Percentiles rank a stretch among this genome's conserved stretches.
Evolutionary conservation across 768 basidiomycete genomes (phyloP).

Genomic region (Naganishia friedmannii): DNA sequence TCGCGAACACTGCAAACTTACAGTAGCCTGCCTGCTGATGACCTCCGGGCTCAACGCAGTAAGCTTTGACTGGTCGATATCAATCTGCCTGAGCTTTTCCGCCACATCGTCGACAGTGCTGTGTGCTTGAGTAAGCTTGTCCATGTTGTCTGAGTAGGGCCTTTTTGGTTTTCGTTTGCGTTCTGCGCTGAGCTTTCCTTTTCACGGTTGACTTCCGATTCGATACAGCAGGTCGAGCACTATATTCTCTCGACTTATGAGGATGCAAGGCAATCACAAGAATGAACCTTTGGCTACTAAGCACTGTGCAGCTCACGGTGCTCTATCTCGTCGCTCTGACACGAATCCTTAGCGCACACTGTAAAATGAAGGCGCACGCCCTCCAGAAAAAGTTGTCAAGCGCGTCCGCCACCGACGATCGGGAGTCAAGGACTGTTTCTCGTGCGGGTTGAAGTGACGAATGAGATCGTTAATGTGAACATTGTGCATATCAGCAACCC

Average conservation of each 20-base stretch:
- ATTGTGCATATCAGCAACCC: background rate
- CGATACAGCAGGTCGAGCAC: background rate
- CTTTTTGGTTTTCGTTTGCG: constrained; percentile 6
- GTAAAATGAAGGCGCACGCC: background rate
- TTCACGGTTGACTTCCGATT: background rate
- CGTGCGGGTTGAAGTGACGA: constrained; percentile 3
- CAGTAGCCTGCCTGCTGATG: constrained; percentile 70
- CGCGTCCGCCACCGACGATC: constrained; percentile 22
- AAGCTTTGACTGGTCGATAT: constrained; percentile 75
- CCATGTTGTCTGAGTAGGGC: constrained; percentile 1
- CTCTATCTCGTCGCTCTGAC: background rate
- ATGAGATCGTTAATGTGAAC: background rate
- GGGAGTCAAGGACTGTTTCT: background rate
- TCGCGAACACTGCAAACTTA: constrained; percentile 33
- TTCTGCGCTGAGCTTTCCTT: background rate
- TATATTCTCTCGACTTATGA: background rate
- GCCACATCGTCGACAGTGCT: constrained; percentile 16
- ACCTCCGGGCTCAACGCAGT: constrained; percentile 65
- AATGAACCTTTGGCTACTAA: no score
- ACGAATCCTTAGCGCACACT: background rate
- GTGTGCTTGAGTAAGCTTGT: constrained; percentile 26
- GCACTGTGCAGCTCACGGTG: no score
- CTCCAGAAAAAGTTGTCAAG: constrained; percentile 12
- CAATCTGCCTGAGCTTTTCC: constrained; percentile 53
- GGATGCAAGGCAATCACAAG: background rate